A percentile compares a stretch with the other conserved stretches of the same genome.
These are phyloP conservation scores for Alternaria atra DNA, from an alignment of 2,329 filamentous ascomycete genomes.

Conservation along the genomic window DNA sequence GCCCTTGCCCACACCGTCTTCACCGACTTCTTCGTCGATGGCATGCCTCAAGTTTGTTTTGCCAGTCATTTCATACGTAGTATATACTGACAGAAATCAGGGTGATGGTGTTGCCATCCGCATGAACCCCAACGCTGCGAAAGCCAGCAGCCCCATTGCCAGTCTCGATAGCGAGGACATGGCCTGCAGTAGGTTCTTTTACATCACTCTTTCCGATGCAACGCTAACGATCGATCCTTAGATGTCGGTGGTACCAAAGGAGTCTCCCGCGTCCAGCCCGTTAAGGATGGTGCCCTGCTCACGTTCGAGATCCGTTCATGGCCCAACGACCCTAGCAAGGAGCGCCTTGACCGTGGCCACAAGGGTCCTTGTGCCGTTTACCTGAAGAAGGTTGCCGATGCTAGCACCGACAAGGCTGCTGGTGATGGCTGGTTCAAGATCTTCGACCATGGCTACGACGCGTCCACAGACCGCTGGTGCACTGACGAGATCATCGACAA, in stretches of 20 bases:
- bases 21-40: slow-evolving; percentile 48
- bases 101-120: slow-evolving; percentile 77
- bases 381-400: slow-evolving; percentile 72
- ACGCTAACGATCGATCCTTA: slow-evolving; percentile 33
- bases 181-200: slow-evolving; percentile 69
- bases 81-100: slow-evolving; percentile 50
- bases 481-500: slow-evolving; percentile 72
- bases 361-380: slow-evolving; percentile 78
- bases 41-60: slow-evolving; percentile 39
- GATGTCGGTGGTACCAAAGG: slow-evolving; percentile 60
- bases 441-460: slow-evolving; percentile 73
- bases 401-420: slow-evolving; percentile 59
- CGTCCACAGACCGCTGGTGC: slow-evolving; percentile 68
- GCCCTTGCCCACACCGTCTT: slow-evolving; percentile 50
- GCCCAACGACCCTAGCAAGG: slow-evolving; percentile 64
- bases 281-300: slow-evolving; percentile 63
- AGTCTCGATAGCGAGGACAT: slow-evolving; percentile 68
- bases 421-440: slow-evolving; percentile 83
- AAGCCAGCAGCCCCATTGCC: slow-evolving; percentile 66
- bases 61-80: background rate
- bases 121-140: slow-evolving; percentile 65
- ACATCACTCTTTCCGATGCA: background rate
- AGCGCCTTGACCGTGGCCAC: slow-evolving; percentile 68
- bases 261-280: slow-evolving; percentile 59
- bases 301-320: slow-evolving; percentile 73